Conservation (phyloP, 2,329 filamentous ascomycete genomes). For the Colletotrichum sp. region DNA sequence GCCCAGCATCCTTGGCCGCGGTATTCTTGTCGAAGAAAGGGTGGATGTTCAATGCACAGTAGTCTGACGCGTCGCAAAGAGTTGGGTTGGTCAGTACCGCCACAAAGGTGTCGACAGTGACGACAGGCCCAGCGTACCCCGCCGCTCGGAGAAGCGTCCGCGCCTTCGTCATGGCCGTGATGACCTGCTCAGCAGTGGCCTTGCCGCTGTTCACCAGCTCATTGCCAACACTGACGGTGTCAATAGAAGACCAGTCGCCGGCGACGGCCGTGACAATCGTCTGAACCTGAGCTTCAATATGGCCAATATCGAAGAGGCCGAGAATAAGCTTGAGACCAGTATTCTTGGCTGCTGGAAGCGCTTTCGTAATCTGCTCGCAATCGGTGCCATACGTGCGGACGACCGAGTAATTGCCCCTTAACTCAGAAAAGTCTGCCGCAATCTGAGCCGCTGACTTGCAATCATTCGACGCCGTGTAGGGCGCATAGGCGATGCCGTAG, state of each 20-base stretch:
- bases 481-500: conserved; percentile 54
- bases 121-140: conserved; percentile 76
- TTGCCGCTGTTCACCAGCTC: conserved; percentile 74
- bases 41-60: conserved; percentile 82
- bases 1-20: conserved; percentile 65
- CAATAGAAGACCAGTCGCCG: conserved; percentile 71
- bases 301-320: conserved; percentile 71
- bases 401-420: conserved; percentile 59
- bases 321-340: conserved; percentile 74
- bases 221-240: conserved; percentile 80
- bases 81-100: conserved; percentile 69
- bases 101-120: conserved; percentile 80
- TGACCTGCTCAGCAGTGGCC: conserved; percentile 57
- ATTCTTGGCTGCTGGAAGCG: conserved; percentile 67
- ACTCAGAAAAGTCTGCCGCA: conserved; percentile 64
- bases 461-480: conserved; percentile 53
- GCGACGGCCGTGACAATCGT: conserved; percentile 64
- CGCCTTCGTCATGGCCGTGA: conserved; percentile 62
- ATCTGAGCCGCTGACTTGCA: conserved; percentile 74
- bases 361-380: conserved; percentile 73
- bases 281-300: conserved; percentile 61
- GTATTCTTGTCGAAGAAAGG: conserved; percentile 79
- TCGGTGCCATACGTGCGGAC: conserved; percentile 83
- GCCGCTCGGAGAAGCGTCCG: conserved; percentile 61
- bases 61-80: conserved; percentile 77